Percentiles rank a stretch among this genome's conserved stretches.
Evolutionary conservation across 768 basidiomycete genomes (phyloP).

Genomic region (Lactifluus pinguis): DNA sequence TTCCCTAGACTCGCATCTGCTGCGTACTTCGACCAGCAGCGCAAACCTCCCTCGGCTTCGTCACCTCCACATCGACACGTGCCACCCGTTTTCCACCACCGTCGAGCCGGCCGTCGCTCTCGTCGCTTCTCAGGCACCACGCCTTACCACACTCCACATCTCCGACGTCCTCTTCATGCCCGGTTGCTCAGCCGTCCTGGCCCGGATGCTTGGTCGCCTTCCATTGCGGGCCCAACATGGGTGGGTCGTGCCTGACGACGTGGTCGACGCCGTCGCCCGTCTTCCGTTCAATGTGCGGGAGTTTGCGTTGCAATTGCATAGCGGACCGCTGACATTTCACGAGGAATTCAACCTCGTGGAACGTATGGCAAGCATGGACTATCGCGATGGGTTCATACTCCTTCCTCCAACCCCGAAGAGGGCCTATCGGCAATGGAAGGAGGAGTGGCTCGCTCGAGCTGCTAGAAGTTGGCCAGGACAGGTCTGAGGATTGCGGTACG

Average conservation of each 20-base stretch:
- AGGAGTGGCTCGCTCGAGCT: slow-evolving; percentile 3
- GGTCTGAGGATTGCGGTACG: not conserved
- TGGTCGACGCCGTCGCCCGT: not conserved
- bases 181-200: slow-evolving; percentile 9
- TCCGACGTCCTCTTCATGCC: slow-evolving; percentile 10
- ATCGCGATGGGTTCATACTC: slow-evolving; percentile 13
- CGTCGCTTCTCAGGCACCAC: not conserved
- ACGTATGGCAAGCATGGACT: slow-evolving; percentile 13
- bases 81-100: slow-evolving; percentile 1
- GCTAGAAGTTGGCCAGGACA: not conserved
- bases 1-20: not conserved
- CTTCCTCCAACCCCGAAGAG: not conserved
- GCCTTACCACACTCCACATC: slow-evolving; percentile 6
- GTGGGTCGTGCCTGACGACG: slow-evolving; percentile 1
- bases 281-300: slow-evolving; percentile 6
- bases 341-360: slow-evolving; percentile 1
- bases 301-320: slow-evolving; percentile 7
- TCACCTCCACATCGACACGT: slow-evolving; percentile 5
- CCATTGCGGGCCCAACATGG: slow-evolving; percentile 9
- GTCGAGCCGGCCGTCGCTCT: slow-evolving; percentile 1
- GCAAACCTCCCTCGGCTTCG: slow-evolving; percentile 5
- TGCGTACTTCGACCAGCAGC: not conserved
- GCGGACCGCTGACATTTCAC: not conserved
- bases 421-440: not conserved
- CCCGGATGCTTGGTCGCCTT: slow-evolving; percentile 15